Evolutionary conservation across 495 filamentous ascomycete species (phyloP).

Genomic region (Aspergillus hancockii): DNA sequence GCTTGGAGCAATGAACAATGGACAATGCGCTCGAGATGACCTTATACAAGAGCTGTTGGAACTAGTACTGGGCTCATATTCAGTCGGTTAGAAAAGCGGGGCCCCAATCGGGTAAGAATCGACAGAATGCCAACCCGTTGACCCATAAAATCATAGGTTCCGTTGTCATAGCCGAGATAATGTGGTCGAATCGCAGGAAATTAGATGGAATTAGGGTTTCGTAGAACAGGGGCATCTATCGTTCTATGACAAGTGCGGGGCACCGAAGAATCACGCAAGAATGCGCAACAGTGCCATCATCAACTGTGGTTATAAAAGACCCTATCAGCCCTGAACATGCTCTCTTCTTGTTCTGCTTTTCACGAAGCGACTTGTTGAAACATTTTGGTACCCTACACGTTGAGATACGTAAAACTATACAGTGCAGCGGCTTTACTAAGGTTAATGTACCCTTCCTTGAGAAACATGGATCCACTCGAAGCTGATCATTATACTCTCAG

Average conservation of each 20-base stretch:
- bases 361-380: not conserved
- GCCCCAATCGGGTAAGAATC: conserved; percentile 6
- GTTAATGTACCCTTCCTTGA: conserved; percentile 57
- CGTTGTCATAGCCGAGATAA: not conserved
- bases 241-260: not conserved
- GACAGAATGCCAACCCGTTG: not conserved
- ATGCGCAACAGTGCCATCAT: not conserved
- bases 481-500: conserved; percentile 43
- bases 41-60: too few relatives aligned
- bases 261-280: conserved; percentile 2
- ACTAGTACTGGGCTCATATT: too few relatives aligned
- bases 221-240: not conserved
- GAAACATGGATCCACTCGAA: conserved; percentile 31
- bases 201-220: not conserved
- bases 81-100: not conserved
- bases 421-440: conserved; percentile 31
- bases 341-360: not conserved
- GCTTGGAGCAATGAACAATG: too few relatives aligned
- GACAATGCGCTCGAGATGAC: too few relatives aligned
- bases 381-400: not conserved
- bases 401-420: not conserved
- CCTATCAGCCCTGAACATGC: not conserved
- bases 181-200: not conserved
- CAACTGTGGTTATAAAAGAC: not conserved
- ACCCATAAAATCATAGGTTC: not conserved